A percentile compares a stretch with the other conserved stretches of the same genome.
Evolutionary conservation across 257 asterid genomes (phyloP).

Genomic region (Solanum paucissectum): DNA sequence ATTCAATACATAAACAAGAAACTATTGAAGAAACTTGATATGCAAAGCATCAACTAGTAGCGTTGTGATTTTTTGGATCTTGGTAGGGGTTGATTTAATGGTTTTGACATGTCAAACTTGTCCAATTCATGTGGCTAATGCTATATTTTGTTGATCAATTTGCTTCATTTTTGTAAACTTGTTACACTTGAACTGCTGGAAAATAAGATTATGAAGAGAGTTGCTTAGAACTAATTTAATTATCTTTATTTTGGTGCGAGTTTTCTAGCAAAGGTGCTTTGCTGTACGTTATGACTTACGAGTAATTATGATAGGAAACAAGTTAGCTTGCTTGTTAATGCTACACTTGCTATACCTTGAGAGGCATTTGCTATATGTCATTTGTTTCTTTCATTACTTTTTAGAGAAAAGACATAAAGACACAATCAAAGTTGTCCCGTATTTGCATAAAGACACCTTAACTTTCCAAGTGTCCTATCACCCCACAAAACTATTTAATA

Average conservation of each 20-base stretch:
- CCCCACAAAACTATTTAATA: too few relatives aligned
- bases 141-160: background rate
- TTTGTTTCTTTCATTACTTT: background rate
- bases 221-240: too few relatives aligned
- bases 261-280: background rate
- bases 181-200: background rate
- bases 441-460: too few relatives aligned
- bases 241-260: background rate
- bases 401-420: too few relatives aligned
- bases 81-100: background rate
- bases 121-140: background rate
- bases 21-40: background rate
- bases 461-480: too few relatives aligned
- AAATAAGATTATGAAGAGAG: too few relatives aligned
- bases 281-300: background rate
- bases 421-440: too few relatives aligned
- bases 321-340: background rate
- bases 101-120: background rate
- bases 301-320: background rate
- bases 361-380: background rate
- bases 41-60: background rate
- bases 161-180: background rate
- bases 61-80: background rate
- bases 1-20: background rate
- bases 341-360: background rate